Evolutionary conservation across 1,284 basidiomycete species (phyloP), one percentile per base, ranked within the genome.

Genomic region (Pseudozyma pruni): DNA sequence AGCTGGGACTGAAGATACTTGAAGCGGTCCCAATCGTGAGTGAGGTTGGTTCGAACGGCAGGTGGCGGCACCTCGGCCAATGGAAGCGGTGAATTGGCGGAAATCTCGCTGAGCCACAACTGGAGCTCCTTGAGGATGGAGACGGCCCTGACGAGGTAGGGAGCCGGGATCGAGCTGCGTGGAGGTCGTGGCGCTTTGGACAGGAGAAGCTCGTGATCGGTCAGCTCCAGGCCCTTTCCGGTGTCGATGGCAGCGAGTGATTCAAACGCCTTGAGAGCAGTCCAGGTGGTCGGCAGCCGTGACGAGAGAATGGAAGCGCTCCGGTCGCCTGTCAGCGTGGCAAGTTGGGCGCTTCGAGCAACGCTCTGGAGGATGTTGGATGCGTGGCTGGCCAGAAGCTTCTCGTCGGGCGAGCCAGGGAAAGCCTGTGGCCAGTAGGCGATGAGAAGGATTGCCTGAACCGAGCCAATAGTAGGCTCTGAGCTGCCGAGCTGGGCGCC

Each of bases 21-120:
- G 59, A 69, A 69, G 10, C 66, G 66, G 17, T 69, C 66, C 66
- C 66, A 69, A 33, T 69, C 58, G 40, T 69, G 66, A 0, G 49
- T 69, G 29, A 69, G 50, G 43, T 51, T 62, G 29, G 54, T 39
- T 8, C 59, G 44, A 10, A 34, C 41, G 16, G 49, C 19, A 10
- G 46, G 39, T 2, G 57, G 49, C 20, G 50, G 48, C 19, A 45
- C 11, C 16, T 69, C 66, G 2, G 47, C 32, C n/a, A 35, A 35
- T 2, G 66, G 42, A 1, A 69, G 51, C n/a, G 54, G 53, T 14
- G 58, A 57, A 37, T 56, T 55, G 42, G 29, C 49, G 8, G 66
- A 53, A 16, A 69, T 22, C 19, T 69, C 54, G 49, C 41, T 19
- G 19, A 69, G 34, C 58, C 66, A 62, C 41, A 69, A 49, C 37